Evolutionary conservation across 768 basidiomycete genomes (phyloP).

Genomic region (Rossbeevera mucosa): DNA sequence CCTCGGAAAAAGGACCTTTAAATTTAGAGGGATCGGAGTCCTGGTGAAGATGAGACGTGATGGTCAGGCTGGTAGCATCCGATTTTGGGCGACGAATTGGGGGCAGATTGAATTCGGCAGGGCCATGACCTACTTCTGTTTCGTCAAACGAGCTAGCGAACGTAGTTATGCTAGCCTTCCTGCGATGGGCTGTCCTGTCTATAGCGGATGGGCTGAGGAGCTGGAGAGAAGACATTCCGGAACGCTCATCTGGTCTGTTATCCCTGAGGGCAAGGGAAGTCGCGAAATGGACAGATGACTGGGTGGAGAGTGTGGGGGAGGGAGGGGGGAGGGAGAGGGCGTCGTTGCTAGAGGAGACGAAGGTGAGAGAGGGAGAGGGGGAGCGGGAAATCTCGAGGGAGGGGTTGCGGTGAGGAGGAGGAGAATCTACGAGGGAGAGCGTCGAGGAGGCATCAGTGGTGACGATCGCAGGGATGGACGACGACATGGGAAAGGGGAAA

Average conservation of each 20-base stretch:
- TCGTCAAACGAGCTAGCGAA: constrained; percentile 43
- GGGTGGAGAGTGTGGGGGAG: constrained; percentile 70
- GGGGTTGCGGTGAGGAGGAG: constrained; percentile 3
- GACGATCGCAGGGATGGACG: constrained; percentile 32
- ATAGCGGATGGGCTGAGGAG: constrained; percentile 43
- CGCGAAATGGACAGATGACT: constrained; percentile 56
- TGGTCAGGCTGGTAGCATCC: constrained; percentile 31
- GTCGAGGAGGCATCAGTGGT: constrained; percentile 34
- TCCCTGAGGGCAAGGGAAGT: constrained; percentile 58
- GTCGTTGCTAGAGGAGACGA: constrained; percentile 40
- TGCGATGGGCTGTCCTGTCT: constrained; percentile 36
- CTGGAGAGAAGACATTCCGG: constrained; percentile 48
- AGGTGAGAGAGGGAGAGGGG: constrained; percentile 27
- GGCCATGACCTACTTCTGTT: constrained; percentile 46
- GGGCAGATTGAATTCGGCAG: constrained; percentile 25
- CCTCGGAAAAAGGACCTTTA: neutral
- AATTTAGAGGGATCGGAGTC: constrained; percentile 35
- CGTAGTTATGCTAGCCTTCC: constrained; percentile 59
- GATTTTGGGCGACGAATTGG: constrained; percentile 34
- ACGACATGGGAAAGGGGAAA: neutral
- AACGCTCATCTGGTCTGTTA: constrained; percentile 58
- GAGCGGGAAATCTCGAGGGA: constrained; percentile 33
- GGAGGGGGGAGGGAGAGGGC: constrained; percentile 48
- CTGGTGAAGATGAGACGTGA: constrained; percentile 36
- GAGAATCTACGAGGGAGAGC: constrained; percentile 15